These are phyloP conservation scores for Pinus albicaulis DNA, from an alignment of 75 land plant genomes.

Conservation along the genomic window DNA sequence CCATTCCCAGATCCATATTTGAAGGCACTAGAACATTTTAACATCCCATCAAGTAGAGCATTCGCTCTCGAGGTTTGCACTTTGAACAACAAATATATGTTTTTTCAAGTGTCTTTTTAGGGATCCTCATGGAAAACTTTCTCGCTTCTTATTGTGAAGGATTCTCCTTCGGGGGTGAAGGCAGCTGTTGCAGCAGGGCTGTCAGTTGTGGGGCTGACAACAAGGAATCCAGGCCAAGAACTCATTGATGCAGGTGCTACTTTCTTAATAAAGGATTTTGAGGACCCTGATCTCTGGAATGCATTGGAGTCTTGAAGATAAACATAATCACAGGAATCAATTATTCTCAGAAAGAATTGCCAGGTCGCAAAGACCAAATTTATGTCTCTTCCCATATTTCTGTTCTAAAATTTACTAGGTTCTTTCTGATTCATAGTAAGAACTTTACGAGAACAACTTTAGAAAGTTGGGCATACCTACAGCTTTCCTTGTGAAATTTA, in stretches of 20 bases:
- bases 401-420: neutral
- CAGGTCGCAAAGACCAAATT: neutral
- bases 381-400: neutral
- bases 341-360: neutral
- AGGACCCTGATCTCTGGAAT: constrained; percentile 76
- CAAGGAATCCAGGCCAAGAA: constrained; percentile 68
- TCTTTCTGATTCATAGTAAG: neutral
- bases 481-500: too few relatives aligned
- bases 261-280: constrained; percentile 64
- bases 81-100: neutral
- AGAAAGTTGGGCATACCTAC: too few relatives aligned
- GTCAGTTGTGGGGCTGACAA: constrained; percentile 75
- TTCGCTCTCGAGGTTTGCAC: constrained; percentile 76
- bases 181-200: constrained; percentile 94
- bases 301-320: constrained; percentile 34
- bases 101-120: neutral
- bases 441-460: too few relatives aligned
- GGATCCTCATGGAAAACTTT: neutral
- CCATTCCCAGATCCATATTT: constrained; percentile 96
- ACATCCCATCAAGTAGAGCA: constrained; percentile 64
- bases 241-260: constrained; percentile 69
- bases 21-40: constrained; percentile 67
- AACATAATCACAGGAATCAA: neutral
- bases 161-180: constrained; percentile 79
- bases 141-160: constrained; percentile 32